Evolutionary conservation across 257 asterid species (phyloP).

Genomic region (Nicotiana obtusifolia): DNA sequence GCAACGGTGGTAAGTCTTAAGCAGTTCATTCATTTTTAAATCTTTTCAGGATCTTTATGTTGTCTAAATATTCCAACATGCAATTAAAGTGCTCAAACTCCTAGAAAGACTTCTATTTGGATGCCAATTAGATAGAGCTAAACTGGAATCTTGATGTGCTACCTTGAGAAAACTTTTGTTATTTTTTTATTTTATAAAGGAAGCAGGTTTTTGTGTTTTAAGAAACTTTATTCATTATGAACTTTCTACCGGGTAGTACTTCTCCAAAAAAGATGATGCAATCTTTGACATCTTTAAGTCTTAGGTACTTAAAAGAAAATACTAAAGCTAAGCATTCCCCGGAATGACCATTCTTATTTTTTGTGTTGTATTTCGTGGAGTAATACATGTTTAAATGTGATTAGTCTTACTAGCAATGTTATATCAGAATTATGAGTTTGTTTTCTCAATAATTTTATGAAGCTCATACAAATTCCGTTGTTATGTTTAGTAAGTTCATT

Average conservation of each 20-base stretch:
- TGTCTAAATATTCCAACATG: neutral
- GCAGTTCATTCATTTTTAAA: neutral
- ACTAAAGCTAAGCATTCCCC: neutral
- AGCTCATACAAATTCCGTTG: neutral
- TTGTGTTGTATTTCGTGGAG: neutral
- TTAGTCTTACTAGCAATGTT: neutral
- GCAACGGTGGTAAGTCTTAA: constrained; percentile 61
- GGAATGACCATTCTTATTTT: neutral
- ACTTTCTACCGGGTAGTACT: neutral
- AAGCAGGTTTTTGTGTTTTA: neutral
- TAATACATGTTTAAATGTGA: neutral
- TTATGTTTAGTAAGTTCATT: neutral
- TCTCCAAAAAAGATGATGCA: neutral
- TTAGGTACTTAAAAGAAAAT: neutral
- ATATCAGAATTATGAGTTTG: neutral
- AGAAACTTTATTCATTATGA: neutral
- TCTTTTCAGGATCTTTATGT: neutral
- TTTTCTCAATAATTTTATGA: neutral
- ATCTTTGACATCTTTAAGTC: neutral
- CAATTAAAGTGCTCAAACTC: neutral
- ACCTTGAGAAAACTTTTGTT: neutral
- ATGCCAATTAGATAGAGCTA: neutral
- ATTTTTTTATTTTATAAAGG: too few relatives aligned
- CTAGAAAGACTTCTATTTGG: neutral
- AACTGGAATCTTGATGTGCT: neutral